A percentile compares a stretch with the other conserved stretches of the same genome.
phyloP scores from a whole-genome alignment of 2,329 filamentous ascomycete genomes.

The Colletotrichum tropicicola region DNA sequence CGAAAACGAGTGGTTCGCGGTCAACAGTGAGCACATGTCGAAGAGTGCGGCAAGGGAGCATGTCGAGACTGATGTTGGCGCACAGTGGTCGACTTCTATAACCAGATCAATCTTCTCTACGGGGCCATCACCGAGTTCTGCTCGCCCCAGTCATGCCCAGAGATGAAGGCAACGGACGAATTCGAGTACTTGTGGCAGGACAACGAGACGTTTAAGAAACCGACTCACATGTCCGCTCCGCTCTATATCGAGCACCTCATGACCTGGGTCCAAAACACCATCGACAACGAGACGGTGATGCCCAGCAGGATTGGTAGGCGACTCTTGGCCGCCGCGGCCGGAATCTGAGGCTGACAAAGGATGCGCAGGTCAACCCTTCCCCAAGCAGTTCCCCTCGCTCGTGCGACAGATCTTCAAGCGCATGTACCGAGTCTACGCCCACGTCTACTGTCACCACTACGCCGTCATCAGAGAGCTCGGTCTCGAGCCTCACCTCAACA shows the following conservation, averaged over 20 bases:
- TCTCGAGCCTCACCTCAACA: conserved; percentile 96
- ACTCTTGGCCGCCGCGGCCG: neutral
- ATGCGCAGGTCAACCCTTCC: conserved; percentile 83
- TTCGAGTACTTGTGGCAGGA: conserved; percentile 99
- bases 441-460: conserved; percentile 99
- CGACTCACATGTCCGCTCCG: conserved; percentile 97
- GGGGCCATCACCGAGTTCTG: conserved; percentile 99
- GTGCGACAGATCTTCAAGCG: conserved; percentile 98
- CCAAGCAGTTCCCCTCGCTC: conserved; percentile 87
- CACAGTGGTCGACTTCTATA: conserved; percentile 98
- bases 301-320: conserved; percentile 85
- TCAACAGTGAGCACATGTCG: conserved; percentile 77
- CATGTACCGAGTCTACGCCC: conserved; percentile 97
- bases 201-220: conserved; percentile 89
- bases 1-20: conserved; percentile 96
- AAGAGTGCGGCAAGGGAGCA: neutral
- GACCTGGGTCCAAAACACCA: conserved; percentile 93
- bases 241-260: conserved; percentile 98
- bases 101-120: conserved; percentile 98
- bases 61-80: neutral
- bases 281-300: conserved; percentile 95
- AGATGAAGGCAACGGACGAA: conserved; percentile 99
- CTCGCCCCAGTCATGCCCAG: conserved; percentile 94
- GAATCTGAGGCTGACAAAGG: conserved; percentile 19
- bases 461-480: conserved; percentile 94